phyloP scores from a whole-genome alignment of 192 early-diverging fungal species.

The Backusella australiensis region DNA sequence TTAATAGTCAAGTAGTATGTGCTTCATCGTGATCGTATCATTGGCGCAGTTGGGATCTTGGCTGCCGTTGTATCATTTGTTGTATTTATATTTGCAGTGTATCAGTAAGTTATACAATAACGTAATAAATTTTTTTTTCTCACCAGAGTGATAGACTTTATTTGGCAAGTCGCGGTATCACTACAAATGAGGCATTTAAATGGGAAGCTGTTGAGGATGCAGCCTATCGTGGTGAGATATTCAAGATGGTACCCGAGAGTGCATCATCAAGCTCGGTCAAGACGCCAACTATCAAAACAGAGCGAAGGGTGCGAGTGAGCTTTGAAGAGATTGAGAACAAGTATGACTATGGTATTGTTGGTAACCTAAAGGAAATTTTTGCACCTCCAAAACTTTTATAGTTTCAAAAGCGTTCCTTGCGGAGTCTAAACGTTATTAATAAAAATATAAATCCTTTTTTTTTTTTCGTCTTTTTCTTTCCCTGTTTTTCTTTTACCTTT shows the following conservation, averaged over 20 bases:
- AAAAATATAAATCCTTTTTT: too few relatives aligned
- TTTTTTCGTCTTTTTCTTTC: not conserved
- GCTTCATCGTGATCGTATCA: slow-evolving; percentile 44
- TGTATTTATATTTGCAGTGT: slow-evolving; percentile 44
- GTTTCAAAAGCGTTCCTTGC: not conserved
- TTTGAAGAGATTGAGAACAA: slow-evolving; percentile 37
- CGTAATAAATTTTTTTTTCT: not conserved
- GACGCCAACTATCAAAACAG: not conserved
- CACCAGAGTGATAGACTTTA: slow-evolving; percentile 27
- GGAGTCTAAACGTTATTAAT: too few relatives aligned
- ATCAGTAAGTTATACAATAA: slow-evolving; percentile 37
- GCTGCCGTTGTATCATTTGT: slow-evolving; percentile 43
- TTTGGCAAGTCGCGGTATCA: slow-evolving; percentile 43
- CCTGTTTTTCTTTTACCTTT: not conserved
- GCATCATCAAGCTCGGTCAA: not conserved
- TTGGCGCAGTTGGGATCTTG: slow-evolving; percentile 54
- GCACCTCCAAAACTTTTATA: slow-evolving; percentile 25
- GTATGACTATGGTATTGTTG: slow-evolving; percentile 35
- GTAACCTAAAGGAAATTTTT: slow-evolving; percentile 31
- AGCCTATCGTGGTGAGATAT: slow-evolving; percentile 42
- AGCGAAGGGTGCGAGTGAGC: slow-evolving; percentile 10
- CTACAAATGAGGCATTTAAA: slow-evolving; percentile 56
- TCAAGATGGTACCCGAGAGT: not conserved
- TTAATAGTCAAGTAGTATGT: slow-evolving; percentile 34
- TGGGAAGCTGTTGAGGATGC: slow-evolving; percentile 54